A percentile compares a stretch with the other conserved stretches of the same genome.
Evolutionary conservation across 192 early-diverging fungal genomes (phyloP).

Genomic region (Dimargaris cristalligena): DNA sequence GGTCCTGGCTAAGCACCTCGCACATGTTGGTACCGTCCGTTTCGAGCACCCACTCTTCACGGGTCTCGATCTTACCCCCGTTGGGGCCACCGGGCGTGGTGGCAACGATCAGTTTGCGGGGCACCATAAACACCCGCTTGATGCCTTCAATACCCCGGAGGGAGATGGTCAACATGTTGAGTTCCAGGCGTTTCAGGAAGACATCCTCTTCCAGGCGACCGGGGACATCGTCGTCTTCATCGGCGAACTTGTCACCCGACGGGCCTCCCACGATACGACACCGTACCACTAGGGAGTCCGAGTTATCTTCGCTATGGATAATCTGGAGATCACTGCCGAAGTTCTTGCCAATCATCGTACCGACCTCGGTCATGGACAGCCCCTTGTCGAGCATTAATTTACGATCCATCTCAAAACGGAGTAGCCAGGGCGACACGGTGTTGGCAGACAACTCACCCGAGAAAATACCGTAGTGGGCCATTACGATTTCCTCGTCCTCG

Average conservation of each 20-base stretch:
- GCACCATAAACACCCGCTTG: slow-evolving; percentile 63
- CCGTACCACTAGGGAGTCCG: slow-evolving; percentile 69
- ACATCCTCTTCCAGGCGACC: slow-evolving; percentile 57
- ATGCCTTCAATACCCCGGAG: slow-evolving; percentile 82
- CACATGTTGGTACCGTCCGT: slow-evolving; percentile 86
- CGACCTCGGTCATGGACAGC: slow-evolving; percentile 69
- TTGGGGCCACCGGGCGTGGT: slow-evolving; percentile 24
- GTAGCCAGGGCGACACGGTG: slow-evolving; percentile 53
- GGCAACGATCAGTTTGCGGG: slow-evolving; percentile 24
- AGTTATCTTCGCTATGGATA: slow-evolving; percentile 80
- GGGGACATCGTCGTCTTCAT: slow-evolving; percentile 46
- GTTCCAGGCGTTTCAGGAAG: slow-evolving; percentile 74
- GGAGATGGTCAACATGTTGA: slow-evolving; percentile 70
- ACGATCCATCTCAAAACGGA: slow-evolving; percentile 60
- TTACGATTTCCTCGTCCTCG: slow-evolving; percentile 79
- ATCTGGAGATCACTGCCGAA: slow-evolving; percentile 68
- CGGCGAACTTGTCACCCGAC: slow-evolving; percentile 33
- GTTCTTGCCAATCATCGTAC: slow-evolving; percentile 55
- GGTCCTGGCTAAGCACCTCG: slow-evolving; percentile 67
- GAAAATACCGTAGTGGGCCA: slow-evolving; percentile 63
- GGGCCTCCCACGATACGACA: slow-evolving; percentile 56
- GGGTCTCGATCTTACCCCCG: slow-evolving; percentile 42
- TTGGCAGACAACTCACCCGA: slow-evolving; percentile 45
- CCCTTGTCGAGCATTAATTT: slow-evolving; percentile 79
- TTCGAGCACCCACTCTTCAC: slow-evolving; percentile 65